Evolutionary conservation across 1,284 basidiomycete genomes (phyloP).

Genomic region (Spongispora temasekensis): DNA sequence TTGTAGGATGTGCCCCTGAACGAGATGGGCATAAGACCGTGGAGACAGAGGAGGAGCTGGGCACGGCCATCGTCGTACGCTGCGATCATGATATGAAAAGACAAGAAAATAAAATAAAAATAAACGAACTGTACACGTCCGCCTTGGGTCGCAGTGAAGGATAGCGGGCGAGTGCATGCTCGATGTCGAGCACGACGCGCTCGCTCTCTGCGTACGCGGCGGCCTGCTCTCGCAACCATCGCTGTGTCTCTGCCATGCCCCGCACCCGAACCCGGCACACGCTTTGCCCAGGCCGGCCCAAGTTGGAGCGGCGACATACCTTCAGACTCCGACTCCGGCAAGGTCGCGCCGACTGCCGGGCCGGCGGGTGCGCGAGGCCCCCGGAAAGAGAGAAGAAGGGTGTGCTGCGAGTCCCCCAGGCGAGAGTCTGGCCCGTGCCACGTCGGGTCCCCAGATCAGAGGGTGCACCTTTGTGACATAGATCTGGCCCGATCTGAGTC

Average conservation of each 20-base stretch:
- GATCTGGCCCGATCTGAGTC: slow-evolving; percentile 27
- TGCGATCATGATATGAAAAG: slow-evolving; percentile 34
- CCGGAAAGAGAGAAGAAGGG: no score
- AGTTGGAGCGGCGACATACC: slow-evolving; percentile 12
- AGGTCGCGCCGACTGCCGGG: not conserved
- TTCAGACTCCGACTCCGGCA: slow-evolving; percentile 8
- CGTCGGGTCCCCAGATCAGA: slow-evolving; percentile 22
- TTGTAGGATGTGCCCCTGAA: slow-evolving; percentile 85
- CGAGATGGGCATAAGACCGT: slow-evolving; percentile 88
- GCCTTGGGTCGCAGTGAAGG: slow-evolving; percentile 83
- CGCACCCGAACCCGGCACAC: no score
- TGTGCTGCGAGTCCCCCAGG: no score
- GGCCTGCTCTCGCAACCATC: slow-evolving; percentile 71
- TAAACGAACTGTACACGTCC: slow-evolving; percentile 83
- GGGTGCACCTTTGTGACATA: slow-evolving; percentile 19
- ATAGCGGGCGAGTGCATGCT: slow-evolving; percentile 60
- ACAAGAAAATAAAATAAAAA: not conserved
- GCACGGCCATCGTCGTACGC: slow-evolving; percentile 94
- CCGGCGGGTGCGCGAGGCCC: not conserved
- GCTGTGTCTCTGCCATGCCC: slow-evolving; percentile 40
- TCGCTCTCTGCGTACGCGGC: slow-evolving; percentile 67
- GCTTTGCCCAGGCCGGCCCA: no score
- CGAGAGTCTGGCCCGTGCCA: slow-evolving; percentile 23
- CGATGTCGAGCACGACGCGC: slow-evolving; percentile 62
- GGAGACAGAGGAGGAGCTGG: slow-evolving; percentile 85